phyloP scores from a whole-genome alignment of 2,329 filamentous ascomycete species.

The Pseudogymnoascus sp. region DNA sequence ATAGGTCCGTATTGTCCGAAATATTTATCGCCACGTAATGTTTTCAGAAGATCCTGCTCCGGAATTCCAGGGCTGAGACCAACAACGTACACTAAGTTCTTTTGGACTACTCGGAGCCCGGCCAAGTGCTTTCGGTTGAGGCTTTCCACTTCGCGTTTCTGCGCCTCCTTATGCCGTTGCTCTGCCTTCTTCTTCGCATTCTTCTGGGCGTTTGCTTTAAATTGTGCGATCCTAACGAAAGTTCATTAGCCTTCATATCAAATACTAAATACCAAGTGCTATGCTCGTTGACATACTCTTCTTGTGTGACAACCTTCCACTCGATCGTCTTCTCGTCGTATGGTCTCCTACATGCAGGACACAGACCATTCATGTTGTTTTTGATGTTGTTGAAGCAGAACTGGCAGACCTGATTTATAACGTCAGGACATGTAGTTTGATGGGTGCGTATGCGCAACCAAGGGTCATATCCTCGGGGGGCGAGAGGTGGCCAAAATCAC shows the following conservation, averaged over 20 bases:
- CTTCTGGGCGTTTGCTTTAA: conserved; percentile 72
- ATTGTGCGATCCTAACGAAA: conserved; percentile 57
- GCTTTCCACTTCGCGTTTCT: conserved; percentile 93
- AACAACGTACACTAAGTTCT: conserved; percentile 97
- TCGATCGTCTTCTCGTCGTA: conserved; percentile 97
- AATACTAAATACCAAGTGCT: background rate
- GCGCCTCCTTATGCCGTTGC: conserved; percentile 83
- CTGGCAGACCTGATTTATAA: conserved; percentile 72
- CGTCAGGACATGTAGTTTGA: background rate
- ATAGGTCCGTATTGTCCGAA: conserved; percentile 99
- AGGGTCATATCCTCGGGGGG: background rate
- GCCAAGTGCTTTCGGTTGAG: conserved; percentile 93
- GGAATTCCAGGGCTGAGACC: conserved; percentile 85
- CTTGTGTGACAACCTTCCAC: conserved; percentile 88
- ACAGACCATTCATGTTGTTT: conserved; percentile 93
- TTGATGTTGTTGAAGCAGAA: conserved; percentile 99
- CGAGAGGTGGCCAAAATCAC: conserved; percentile 19
- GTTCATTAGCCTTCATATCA: conserved; percentile 13
- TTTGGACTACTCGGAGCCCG: conserved; percentile 91
- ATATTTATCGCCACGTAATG: conserved; percentile 81
- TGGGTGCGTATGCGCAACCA: background rate
- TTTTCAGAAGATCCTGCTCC: conserved; percentile 87
- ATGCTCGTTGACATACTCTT: conserved; percentile 62
- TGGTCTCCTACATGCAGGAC: conserved; percentile 89
- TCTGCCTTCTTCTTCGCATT: conserved; percentile 88